Evolutionary conservation across 192 early-diverging fungal species (phyloP).

Genomic region (Linnemannia hyalina): DNA sequence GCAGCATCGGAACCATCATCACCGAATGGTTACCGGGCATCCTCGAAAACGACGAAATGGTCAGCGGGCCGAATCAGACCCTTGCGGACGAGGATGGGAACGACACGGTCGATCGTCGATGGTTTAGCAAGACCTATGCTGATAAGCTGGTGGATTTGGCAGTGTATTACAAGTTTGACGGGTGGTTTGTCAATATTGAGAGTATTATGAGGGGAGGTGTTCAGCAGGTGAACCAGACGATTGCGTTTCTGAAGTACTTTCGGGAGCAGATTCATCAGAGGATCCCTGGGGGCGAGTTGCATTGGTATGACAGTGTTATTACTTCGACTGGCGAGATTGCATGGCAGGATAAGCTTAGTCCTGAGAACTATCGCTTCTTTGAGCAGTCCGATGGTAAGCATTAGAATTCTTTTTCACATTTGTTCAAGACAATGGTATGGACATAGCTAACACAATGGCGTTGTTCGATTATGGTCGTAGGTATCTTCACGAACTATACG

Average conservation of each 20-base stretch:
- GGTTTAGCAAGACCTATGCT: constrained; percentile 65
- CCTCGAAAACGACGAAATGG: constrained; percentile 65
- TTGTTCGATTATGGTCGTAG: background rate
- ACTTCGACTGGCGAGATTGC: constrained; percentile 47
- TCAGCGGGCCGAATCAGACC: constrained; percentile 62
- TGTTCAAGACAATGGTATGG: background rate
- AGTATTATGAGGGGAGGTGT: constrained; percentile 53
- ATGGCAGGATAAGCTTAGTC: constrained; percentile 72
- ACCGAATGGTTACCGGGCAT: constrained; percentile 67
- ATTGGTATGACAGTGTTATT: constrained; percentile 78
- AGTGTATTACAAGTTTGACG: constrained; percentile 75
- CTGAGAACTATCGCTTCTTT: constrained; percentile 68
- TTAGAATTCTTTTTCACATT: too few species aligned
- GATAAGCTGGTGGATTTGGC: constrained; percentile 72
- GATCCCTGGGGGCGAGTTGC: constrained; percentile 63
- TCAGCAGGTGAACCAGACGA: constrained; percentile 31
- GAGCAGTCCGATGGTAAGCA: constrained; percentile 61
- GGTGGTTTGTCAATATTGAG: constrained; percentile 78
- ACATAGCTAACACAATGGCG: background rate
- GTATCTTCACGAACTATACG: constrained; percentile 47
- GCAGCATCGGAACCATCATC: constrained; percentile 71
- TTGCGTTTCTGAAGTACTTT: constrained; percentile 63
- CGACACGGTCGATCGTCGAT: constrained; percentile 43
- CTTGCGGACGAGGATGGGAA: background rate
- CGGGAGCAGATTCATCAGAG: constrained; percentile 57